A percentile compares a stretch with the other conserved stretches of the same genome.
Evolutionary conservation across 164 flowering plant species (phyloP).

Genomic region (Santalum album): DNA sequence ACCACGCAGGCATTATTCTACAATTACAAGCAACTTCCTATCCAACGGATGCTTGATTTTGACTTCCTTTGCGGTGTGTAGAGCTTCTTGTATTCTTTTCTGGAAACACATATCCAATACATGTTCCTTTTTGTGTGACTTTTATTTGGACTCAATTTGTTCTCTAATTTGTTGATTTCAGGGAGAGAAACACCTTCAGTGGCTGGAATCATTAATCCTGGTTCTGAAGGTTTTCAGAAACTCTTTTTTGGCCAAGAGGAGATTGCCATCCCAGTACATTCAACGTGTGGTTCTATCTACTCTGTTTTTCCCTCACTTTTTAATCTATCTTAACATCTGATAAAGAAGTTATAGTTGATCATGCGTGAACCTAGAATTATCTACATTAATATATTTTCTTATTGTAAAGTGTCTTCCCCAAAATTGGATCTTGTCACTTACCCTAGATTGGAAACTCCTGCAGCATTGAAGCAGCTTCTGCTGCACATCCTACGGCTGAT

Average conservation of each 20-base stretch:
- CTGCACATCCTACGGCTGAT: conserved; percentile 98
- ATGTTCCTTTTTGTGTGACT: neutral
- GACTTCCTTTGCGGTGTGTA: conserved; percentile 91
- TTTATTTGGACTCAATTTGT: neutral
- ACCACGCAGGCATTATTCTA: conserved; percentile 93
- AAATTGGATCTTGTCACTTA: neutral
- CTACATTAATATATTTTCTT: neutral
- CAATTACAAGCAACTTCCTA: conserved; percentile 94
- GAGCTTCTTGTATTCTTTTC: no score
- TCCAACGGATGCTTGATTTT: conserved; percentile 98
- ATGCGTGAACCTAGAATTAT: neutral
- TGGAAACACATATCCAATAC: no score
- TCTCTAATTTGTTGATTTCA: conserved; percentile 13
- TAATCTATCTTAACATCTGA: no score
- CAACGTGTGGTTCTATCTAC: conserved; percentile 35
- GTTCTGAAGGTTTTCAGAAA: conserved; percentile 96
- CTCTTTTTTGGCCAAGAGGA: conserved; percentile 99
- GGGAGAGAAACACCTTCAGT: conserved; percentile 98
- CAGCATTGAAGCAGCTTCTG: conserved; percentile 92
- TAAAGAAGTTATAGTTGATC: no score
- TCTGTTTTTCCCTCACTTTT: no score
- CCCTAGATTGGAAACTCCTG: conserved; percentile 8
- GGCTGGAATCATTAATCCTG: conserved; percentile 94
- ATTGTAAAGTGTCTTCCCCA: no score
- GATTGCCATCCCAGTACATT: conserved; percentile 94